Evolutionary conservation across 106 monocot species (phyloP).

Genomic region (Apostasia shenzhenica): DNA sequence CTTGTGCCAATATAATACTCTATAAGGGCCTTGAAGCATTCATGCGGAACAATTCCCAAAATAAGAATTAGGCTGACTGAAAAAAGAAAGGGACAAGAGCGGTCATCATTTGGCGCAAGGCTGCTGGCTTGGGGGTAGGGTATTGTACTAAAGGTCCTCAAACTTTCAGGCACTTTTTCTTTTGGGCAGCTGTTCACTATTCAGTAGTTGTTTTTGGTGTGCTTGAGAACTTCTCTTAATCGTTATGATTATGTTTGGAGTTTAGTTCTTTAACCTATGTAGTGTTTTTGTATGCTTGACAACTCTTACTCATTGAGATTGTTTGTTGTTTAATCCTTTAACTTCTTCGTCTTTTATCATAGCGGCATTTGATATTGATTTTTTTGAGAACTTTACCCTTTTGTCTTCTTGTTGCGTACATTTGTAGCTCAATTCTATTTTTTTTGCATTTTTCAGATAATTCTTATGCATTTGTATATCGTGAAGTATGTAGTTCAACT

Average conservation of each 20-base stretch:
- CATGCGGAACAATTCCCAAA: too few species aligned
- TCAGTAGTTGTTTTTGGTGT: neutral
- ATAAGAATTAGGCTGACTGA: too few species aligned
- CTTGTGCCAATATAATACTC: too few species aligned
- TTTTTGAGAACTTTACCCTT: neutral
- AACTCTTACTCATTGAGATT: too few species aligned
- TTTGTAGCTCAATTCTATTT: neutral
- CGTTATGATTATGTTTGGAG: too few species aligned
- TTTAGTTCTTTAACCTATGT: too few species aligned
- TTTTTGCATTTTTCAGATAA: conserved; percentile 36
- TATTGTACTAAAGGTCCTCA: neutral
- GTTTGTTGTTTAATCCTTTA: neutral
- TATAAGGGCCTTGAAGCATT: too few species aligned
- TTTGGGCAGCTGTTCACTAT: conserved; percentile 3
- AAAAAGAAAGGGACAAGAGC: neutral
- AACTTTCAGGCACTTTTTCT: neutral
- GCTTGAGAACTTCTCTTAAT: too few species aligned
- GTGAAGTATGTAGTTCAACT: conserved; percentile 47
- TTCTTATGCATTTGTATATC: conserved; percentile 92
- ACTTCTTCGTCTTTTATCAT: neutral
- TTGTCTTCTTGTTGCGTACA: neutral
- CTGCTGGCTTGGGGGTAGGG: neutral
- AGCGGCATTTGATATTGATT: neutral
- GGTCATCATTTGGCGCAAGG: neutral
- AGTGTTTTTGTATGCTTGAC: too few species aligned